Evolutionary conservation across 1,139 yeast genomes (phyloP), one percentile per base, ranked within the genome.

Genomic region (Saccharomyces hybrid): DNA sequence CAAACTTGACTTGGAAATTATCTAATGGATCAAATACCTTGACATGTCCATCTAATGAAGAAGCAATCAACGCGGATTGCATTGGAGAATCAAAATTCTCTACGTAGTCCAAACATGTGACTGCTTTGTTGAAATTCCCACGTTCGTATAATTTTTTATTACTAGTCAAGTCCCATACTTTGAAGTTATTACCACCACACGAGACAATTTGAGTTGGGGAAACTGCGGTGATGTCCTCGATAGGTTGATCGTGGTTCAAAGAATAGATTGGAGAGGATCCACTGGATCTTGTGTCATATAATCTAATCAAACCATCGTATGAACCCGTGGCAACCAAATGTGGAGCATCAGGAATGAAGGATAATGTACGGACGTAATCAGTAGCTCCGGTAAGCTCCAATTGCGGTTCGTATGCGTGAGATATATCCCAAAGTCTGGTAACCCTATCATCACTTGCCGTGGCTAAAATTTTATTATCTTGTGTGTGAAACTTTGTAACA

Each of bases 21-120:
- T 85, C 77, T 41, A 82, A 74, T 38, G 88, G 82, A 71, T 91
- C 98, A 69, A 93, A 88, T 49, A 91, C 90, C 71, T 93, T 93
- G 56, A 93, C 96, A 70, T 93, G 99, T 16, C 99, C 99, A 71
- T 93, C 99, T 57, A 93, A 76, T 0, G 97, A 91, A 25, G 98
- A 97, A 7, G 96, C 97, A 51, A 93, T 72, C 52, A 93, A 75
- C 9, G 96, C 95, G 51, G 84, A 77, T 59, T 83, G 83, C 60
- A 69, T 78, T 26, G 80, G 79, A 9, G 82, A 76, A 50, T 82
- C 84, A 26, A 59, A 61, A 11, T 59, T 57, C 49, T 67, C 66
- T 34, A 68, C 64, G 63, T 85, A 80, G 60, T 85, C 83, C 59
- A 91, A 75, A 57, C 93, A 83, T 25, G 97, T 90, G 42, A 93